A percentile compares a stretch with the other conserved stretches of the same genome.
These are phyloP conservation scores for Corymbia maculata DNA, from an alignment of 345 rosid genomes.

Conservation along the genomic window DNA sequence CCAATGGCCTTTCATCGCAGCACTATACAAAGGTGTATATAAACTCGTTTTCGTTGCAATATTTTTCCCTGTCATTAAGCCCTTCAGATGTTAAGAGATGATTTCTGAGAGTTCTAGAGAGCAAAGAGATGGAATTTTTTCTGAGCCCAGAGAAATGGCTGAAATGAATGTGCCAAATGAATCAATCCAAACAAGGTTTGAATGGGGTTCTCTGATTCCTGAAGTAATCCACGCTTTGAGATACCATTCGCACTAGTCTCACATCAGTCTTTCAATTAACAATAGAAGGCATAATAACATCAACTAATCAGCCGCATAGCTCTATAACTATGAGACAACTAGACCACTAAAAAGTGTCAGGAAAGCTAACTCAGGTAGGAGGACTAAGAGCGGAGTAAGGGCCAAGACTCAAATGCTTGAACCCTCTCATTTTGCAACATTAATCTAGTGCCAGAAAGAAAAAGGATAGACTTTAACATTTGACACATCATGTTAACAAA, in stretches of 20 bases:
- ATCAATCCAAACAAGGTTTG: not conserved
- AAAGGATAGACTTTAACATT: not conserved
- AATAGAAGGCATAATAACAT: not conserved
- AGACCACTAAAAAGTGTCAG: not conserved
- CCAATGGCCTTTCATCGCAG: slow-evolving; percentile 36
- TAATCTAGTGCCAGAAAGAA: not conserved
- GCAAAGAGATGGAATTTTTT: not conserved
- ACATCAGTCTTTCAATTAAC: not conserved
- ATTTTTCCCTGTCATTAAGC: not conserved
- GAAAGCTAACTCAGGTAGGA: not conserved
- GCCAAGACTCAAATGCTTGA: not conserved
- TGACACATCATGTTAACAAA: not conserved
- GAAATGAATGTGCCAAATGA: not conserved
- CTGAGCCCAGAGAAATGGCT: not conserved
- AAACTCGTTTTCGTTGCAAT: not conserved
- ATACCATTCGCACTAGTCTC: not conserved
- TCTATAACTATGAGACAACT: not conserved
- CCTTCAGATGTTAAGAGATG: not conserved
- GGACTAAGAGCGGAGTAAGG: not conserved
- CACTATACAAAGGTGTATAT: slow-evolving; percentile 21
- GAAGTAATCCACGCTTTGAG: not conserved
- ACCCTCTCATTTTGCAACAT: not conserved
- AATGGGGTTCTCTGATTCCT: not conserved
- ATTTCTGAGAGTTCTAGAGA: not conserved
- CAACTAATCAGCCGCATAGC: fast-evolving